Conservation (phyloP, 192 early-diverging fungal genomes). For the Geranomyces michiganensis region DNA sequence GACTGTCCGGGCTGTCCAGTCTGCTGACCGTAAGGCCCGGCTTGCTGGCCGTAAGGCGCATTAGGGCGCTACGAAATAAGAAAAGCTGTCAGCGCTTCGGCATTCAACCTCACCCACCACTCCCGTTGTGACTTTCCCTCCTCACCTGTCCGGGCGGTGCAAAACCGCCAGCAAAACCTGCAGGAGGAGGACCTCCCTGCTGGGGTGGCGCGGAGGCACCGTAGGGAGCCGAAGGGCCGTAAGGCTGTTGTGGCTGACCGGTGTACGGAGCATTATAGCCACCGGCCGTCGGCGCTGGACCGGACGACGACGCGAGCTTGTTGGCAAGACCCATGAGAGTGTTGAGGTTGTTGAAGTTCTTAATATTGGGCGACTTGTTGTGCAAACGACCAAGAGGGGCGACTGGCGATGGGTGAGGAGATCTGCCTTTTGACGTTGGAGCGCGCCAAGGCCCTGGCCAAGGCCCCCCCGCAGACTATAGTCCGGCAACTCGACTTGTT, state of each 20-base stretch:
- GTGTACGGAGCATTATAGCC: slow-evolving; percentile 16
- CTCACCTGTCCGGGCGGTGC: slow-evolving; percentile 10
- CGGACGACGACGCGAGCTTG: slow-evolving; percentile 14
- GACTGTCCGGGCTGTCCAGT: not conserved
- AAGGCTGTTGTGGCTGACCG: not conserved
- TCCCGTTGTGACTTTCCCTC: not conserved
- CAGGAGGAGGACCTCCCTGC: slow-evolving; percentile 2
- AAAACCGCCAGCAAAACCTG: slow-evolving; percentile 15
- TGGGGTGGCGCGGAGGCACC: not conserved
- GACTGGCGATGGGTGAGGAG: too few species aligned
- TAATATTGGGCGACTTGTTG: not conserved
- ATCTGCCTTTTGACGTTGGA: too few species aligned
- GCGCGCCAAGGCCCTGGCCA: too few species aligned
- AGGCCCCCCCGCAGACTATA: too few species aligned
- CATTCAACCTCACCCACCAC: not conserved
- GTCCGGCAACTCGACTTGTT: too few species aligned
- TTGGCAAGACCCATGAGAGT: slow-evolving; percentile 29
- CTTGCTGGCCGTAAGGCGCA: slow-evolving; percentile 6
- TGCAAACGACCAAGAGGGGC: too few species aligned
- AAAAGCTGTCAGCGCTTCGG: not conserved
- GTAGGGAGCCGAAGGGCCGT: not conserved
- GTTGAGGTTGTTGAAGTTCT: not conserved
- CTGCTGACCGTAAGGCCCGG: not conserved
- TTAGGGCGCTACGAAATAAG: not conserved
- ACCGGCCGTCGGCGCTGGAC: not conserved